These are phyloP conservation scores for Akebia trifoliata DNA, from an alignment of 164 flowering plant species.

Conservation along the genomic window DNA sequence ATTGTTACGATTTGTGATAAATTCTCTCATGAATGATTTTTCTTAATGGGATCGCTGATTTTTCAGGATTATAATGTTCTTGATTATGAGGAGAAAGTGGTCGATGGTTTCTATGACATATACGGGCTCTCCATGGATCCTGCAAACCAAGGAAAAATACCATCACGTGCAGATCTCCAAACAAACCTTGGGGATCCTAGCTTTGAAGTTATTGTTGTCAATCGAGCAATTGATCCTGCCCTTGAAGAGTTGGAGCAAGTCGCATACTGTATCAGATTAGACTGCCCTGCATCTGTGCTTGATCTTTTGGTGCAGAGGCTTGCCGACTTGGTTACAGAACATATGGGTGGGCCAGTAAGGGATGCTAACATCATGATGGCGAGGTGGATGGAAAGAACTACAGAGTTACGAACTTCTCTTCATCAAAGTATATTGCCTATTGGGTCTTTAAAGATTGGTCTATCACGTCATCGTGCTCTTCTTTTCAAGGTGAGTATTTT, in stretches of 20 bases:
- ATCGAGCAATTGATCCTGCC: slow-evolving; percentile 67
- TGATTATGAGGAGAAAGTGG: slow-evolving; percentile 86
- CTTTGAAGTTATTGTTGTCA: slow-evolving; percentile 77
- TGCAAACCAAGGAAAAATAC: slow-evolving; percentile 67
- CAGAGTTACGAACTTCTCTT: slow-evolving; percentile 70
- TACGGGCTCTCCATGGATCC: slow-evolving; percentile 56
- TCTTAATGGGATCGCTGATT: slow-evolving; percentile 14
- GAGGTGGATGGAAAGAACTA: slow-evolving; percentile 79
- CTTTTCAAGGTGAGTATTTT: slow-evolving; percentile 78
- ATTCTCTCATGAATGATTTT: slow-evolving; percentile 9
- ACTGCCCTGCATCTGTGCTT: slow-evolving; percentile 50
- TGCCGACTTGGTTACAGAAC: slow-evolving; percentile 85
- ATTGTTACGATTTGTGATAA: background rate
- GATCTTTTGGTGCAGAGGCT: slow-evolving; percentile 63
- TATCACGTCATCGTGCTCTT: slow-evolving; percentile 92
- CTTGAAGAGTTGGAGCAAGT: slow-evolving; percentile 83
- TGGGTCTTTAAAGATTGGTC: slow-evolving; percentile 79
- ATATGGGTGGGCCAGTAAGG: slow-evolving; percentile 95
- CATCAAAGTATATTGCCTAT: slow-evolving; percentile 81
- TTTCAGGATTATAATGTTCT: slow-evolving; percentile 81
- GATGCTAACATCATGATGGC: slow-evolving; percentile 79
- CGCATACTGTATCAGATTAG: slow-evolving; percentile 79
- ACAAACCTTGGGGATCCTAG: slow-evolving; percentile 51
- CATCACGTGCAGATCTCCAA: slow-evolving; percentile 79
- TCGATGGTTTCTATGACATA: slow-evolving; percentile 93